These are phyloP conservation scores for Isabelozyma rhagii DNA, from an alignment of 805 yeast genomes.

Conservation along the genomic window DNA sequence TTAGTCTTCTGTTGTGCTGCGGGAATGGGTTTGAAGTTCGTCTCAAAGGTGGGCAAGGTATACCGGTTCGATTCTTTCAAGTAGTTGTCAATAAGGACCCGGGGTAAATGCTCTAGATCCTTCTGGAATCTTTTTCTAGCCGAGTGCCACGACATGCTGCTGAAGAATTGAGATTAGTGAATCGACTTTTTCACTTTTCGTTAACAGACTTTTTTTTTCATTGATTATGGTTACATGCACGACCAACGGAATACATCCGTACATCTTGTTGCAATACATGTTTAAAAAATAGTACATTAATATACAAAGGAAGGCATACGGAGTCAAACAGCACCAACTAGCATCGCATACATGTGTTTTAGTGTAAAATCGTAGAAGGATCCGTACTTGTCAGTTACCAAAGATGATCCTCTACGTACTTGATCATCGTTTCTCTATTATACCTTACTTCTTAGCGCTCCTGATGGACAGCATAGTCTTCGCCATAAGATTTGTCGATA, in stretches of 20 bases:
- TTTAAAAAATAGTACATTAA: not conserved
- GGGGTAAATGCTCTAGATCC: constrained; percentile 31
- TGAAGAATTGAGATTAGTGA: not conserved
- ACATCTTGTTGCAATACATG: not conserved
- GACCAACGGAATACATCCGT: not conserved
- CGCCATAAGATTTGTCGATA: no score
- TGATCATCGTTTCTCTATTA: no score
- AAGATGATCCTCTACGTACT: no score
- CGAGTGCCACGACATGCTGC: constrained; percentile 28
- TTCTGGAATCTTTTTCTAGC: constrained; percentile 34
- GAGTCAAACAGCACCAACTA: no score
- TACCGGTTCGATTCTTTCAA: constrained; percentile 17
- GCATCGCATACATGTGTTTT: no score
- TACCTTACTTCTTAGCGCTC: no score
- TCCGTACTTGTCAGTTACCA: no score
- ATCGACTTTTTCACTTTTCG: not conserved
- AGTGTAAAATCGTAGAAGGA: no score
- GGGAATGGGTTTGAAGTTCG: constrained; percentile 16
- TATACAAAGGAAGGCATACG: not conserved
- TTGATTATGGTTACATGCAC: not conserved
- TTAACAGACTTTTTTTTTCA: not conserved
- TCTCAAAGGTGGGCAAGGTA: constrained; percentile 35
- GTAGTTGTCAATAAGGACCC: constrained; percentile 25
- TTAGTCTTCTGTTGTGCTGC: constrained; percentile 35
- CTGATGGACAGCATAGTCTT: no score